phyloP scores from a whole-genome alignment of 2,329 filamentous ascomycete species.

The Monilinia fructigena region DNA sequence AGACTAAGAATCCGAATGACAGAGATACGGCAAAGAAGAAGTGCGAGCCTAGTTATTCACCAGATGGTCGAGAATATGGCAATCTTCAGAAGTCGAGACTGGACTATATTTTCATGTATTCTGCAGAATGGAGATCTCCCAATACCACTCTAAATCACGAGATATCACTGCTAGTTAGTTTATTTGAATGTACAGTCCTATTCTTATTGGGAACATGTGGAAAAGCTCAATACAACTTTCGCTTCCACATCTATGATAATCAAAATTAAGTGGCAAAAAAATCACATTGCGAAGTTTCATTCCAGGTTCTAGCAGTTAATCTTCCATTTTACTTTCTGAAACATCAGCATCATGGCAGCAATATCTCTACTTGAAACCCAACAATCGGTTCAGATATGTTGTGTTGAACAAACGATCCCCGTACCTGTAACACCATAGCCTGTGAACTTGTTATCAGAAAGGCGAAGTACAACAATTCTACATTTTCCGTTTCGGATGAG shows the following conservation, averaged over 20 bases:
- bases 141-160: too few species aligned
- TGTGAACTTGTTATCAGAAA: slow-evolving; percentile 57
- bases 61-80: too few species aligned
- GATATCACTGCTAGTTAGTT: too few species aligned
- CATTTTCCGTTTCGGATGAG: slow-evolving; percentile 37
- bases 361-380: not conserved
- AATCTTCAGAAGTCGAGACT: too few species aligned
- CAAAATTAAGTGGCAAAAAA: not conserved
- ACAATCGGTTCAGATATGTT: slow-evolving; percentile 39
- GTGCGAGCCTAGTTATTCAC: too few species aligned
- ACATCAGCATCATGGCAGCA: not conserved
- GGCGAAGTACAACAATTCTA: slow-evolving; percentile 48
- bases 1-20: too few species aligned
- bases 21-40: too few species aligned
- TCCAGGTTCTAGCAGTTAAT: not conserved
- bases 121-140: too few species aligned
- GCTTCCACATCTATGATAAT: not conserved
- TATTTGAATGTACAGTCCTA: too few species aligned
- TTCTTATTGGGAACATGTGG: too few species aligned
- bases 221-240: too few species aligned
- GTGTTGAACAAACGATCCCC: slow-evolving; percentile 58
- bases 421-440: slow-evolving; percentile 56
- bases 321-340: not conserved
- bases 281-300: not conserved
- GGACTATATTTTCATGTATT: too few species aligned